Percentiles rank a stretch among this genome's conserved stretches.
phyloP scores from a whole-genome alignment of 768 basidiomycete genomes.

The Coprinopsis strossmayeri region DNA sequence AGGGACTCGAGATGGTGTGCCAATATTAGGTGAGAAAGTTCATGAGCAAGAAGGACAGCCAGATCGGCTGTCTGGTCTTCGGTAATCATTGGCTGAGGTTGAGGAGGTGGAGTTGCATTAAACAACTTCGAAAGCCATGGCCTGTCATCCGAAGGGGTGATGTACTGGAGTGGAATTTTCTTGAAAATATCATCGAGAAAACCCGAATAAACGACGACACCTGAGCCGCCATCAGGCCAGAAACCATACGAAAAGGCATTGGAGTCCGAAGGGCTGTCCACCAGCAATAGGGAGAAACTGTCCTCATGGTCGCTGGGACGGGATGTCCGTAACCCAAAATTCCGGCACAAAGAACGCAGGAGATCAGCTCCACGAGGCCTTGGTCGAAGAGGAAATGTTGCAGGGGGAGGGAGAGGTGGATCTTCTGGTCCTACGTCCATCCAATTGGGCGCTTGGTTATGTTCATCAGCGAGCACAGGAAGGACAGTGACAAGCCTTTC shows the following conservation, averaged over 20 bases:
- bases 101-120: constrained; percentile 32
- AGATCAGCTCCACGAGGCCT: constrained; percentile 73
- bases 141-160: constrained; percentile 17
- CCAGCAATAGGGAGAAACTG: constrained; percentile 85
- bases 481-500: constrained; percentile 71
- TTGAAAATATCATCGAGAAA: constrained; percentile 83
- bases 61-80: constrained; percentile 82
- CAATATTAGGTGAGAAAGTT: constrained; percentile 85
- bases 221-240: constrained; percentile 84
- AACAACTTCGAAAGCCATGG: constrained; percentile 47
- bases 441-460: constrained; percentile 52
- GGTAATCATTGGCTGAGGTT: constrained; percentile 49
- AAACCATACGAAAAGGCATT: constrained; percentile 98
- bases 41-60: constrained; percentile 88
- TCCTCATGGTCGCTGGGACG: constrained; percentile 54
- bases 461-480: constrained; percentile 58
- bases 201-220: constrained; percentile 91
- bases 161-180: constrained; percentile 27
- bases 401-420: constrained; percentile 71
- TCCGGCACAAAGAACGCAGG: constrained; percentile 52
- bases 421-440: constrained; percentile 39
- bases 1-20: constrained; percentile 90
- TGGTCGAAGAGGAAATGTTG: constrained; percentile 75
- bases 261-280: constrained; percentile 74
- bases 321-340: constrained; percentile 36